phyloP scores from a whole-genome alignment of 371 early-diverging fungal species.

The Apophysomyces elegans region DNA sequence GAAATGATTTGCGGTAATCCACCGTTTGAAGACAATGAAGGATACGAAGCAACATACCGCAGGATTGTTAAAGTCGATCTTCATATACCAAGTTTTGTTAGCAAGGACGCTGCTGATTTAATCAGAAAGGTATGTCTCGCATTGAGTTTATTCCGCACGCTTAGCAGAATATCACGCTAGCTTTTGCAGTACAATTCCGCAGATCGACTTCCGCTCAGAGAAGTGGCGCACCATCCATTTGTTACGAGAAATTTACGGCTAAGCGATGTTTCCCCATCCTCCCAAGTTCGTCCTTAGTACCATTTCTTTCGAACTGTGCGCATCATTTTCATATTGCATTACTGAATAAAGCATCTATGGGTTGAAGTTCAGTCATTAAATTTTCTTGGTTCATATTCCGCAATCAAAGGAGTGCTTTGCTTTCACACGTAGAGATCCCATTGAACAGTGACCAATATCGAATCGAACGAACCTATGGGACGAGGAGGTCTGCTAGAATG shows the following conservation, averaged over 20 bases:
- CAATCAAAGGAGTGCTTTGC: too few relatives aligned
- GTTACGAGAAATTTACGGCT: conserved; percentile 29
- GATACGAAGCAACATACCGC: conserved; percentile 72
- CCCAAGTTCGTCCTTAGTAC: neutral
- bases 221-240: conserved; percentile 88
- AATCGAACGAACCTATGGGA: too few relatives aligned
- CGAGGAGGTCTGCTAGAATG: too few relatives aligned
- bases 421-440: too few relatives aligned
- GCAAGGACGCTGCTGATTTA: conserved; percentile 87
- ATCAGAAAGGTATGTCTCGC: conserved; percentile 68
- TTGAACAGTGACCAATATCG: too few relatives aligned
- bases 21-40: conserved; percentile 88
- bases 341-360: too few relatives aligned
- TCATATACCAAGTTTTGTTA: conserved; percentile 81
- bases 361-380: too few relatives aligned
- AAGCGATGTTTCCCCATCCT: neutral
- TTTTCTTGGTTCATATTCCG: too few relatives aligned
- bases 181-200: conserved; percentile 79
- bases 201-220: conserved; percentile 76
- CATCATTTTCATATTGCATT: neutral
- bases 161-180: conserved; percentile 30
- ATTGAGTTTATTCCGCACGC: neutral
- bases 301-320: neutral
- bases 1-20: conserved; percentile 96
- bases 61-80: conserved; percentile 89